Evolutionary conservation across 2,329 filamentous ascomycete species (phyloP), one percentile per base, ranked within the genome.

Genomic region (Monilinia aucupariae): DNA sequence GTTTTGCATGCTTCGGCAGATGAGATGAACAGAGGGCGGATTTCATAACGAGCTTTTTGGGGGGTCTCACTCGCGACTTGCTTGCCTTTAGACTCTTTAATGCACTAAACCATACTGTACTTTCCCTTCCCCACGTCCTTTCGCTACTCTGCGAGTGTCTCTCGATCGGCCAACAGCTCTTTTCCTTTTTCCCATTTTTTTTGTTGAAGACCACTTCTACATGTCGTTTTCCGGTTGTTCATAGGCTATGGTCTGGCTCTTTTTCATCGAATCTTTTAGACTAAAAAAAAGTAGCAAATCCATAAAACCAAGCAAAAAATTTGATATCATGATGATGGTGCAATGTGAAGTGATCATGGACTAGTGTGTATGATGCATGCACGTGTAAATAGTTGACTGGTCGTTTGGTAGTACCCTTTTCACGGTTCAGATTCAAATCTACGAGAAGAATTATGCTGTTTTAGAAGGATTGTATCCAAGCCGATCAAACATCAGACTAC

Each of bases 61-160:
- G 66, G 69, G 68, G 67, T 65, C 68, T 65, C 63, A 70, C 70
- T 72, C 65, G 67, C 68, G 70, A 68, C 64, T 71, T 70, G 67
- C 69, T 70, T 67, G 68, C 62, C 65, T 69, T 70, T 73, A 69
- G 70, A 72, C 68, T 71, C 71, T 71, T 61, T 59, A 72, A 71
- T 72, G 67, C 70, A 68, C 65, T 64, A 68, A 68, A 68, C 65
- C 65, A 69, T 63, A 70, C 64, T 71, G 66, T 69, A 65, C 47
- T 68, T 69, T 53, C 65, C 61, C 65, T 66, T 69, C 64, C 65
- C 64, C 66, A 55, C 41, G 43, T 64, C 55, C 66, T 62, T 66
- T 64, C 62, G 53, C 61, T 50, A 60, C 37, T 62, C 15, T 34
- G 37, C 45, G 47, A 34, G 37, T 48, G 48, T 56, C 45, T 52